Conservation (phyloP, 192 early-diverging fungal species). For the Funneliformis mosseae region DNA sequence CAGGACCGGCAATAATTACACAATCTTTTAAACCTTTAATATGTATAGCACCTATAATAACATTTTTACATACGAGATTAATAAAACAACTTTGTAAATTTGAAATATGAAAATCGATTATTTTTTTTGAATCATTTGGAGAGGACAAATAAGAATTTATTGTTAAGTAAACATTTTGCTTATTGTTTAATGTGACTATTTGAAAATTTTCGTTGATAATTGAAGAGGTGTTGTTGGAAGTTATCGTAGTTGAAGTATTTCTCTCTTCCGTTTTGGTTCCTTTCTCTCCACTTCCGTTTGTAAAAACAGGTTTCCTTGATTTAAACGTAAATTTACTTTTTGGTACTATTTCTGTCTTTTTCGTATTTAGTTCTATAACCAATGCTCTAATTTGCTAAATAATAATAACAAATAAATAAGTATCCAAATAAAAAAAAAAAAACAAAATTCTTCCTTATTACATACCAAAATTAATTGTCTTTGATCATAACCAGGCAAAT, state of each 20-base stretch:
- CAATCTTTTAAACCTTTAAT: constrained; percentile 64
- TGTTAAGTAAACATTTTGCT: constrained; percentile 37
- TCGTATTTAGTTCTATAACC: constrained; percentile 41
- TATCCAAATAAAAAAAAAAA: background rate
- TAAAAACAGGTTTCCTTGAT: constrained; percentile 42
- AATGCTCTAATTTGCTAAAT: constrained; percentile 54
- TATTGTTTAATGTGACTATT: constrained; percentile 44
- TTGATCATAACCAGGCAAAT: constrained; percentile 71
- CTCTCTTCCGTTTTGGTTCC: background rate
- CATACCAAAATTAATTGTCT: constrained; percentile 58
- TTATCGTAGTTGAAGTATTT: background rate
- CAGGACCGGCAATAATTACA: constrained; percentile 65
- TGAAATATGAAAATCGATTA: constrained; percentile 61
- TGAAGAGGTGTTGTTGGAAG: background rate
- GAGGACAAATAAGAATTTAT: constrained; percentile 37
- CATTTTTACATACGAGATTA: constrained; percentile 54
- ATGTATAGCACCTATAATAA: constrained; percentile 71
- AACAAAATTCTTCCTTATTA: background rate
- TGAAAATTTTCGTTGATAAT: constrained; percentile 29
- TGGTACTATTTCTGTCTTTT: constrained; percentile 49
- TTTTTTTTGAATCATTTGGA: background rate
- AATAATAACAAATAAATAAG: background rate
- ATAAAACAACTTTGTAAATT: constrained; percentile 66
- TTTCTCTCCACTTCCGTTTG: background rate
- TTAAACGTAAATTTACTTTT: constrained; percentile 75